phyloP scores from a whole-genome alignment of 2,329 filamentous ascomycete species.

The Cercospora brassicicola region DNA sequence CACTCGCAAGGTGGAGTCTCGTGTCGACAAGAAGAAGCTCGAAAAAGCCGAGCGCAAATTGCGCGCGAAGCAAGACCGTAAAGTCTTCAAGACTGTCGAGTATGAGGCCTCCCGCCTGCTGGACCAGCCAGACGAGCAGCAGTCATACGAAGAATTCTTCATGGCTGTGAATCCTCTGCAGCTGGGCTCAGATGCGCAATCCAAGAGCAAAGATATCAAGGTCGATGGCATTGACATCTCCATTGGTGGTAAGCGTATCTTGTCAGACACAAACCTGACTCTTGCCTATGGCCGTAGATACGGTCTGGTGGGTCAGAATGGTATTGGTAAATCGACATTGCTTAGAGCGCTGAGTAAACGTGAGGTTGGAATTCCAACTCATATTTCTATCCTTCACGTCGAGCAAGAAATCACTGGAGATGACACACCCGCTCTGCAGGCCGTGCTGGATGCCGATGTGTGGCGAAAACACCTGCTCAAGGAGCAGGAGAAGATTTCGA shows the following conservation, averaged over 20 bases:
- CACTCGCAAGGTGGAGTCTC: conserved; percentile 89
- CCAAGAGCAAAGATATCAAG: conserved; percentile 98
- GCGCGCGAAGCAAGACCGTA: conserved; percentile 96
- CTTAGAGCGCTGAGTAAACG: conserved; percentile 85
- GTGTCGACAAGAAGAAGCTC: conserved; percentile 97
- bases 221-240: conserved; percentile 93
- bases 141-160: conserved; percentile 99
- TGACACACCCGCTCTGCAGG: conserved; percentile 90
- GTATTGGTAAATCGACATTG: conserved; percentile 85
- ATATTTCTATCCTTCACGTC: conserved; percentile 98
- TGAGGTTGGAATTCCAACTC: conserved; percentile 91
- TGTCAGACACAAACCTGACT: conserved; percentile 86
- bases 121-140: conserved; percentile 74
- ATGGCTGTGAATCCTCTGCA: conserved; percentile 99
- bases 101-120: conserved; percentile 93
- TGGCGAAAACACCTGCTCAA: conserved; percentile 94
- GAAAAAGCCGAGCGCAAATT: conserved; percentile 98
- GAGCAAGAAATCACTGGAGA: conserved; percentile 98
- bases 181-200: conserved; percentile 65
- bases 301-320: conserved; percentile 97
- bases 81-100: conserved; percentile 95
- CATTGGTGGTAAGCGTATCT: conserved; percentile 82
- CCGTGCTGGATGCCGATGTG: conserved; percentile 93
- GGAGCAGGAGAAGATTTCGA: conserved; percentile 83
- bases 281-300: conserved; percentile 91